Evolutionary conservation across 2,329 filamentous ascomycete genomes (phyloP), one percentile per base, ranked within the genome.

Genomic region (Calonectria montana): DNA sequence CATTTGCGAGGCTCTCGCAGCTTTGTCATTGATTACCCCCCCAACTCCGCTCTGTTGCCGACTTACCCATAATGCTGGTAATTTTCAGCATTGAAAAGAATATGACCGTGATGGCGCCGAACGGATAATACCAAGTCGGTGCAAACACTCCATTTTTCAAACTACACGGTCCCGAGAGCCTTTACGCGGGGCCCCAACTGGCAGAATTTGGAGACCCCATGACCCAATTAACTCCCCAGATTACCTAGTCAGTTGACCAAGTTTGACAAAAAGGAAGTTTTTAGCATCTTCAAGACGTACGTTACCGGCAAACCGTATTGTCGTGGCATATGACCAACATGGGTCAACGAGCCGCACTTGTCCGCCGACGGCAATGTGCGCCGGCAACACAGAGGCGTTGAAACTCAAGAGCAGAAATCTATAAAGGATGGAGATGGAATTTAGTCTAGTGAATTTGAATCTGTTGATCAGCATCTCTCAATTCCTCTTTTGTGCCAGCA

Each of bases 51-150:
- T 31, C 39, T n/a, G 39, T 45, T 62, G 57, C 57, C 57, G 57
- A 62, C 10, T 62, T 62, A 62, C 39, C 57, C 57, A 62, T 29
- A 45, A 62, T 62, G 57, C 39, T 62, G 57, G 57, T 45, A 45
- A 45, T 45, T 45, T 45, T 2, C 57, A 62, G 31, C 16, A 35
- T 37, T 25, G 53, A 59, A 16, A 16, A 59, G 31, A 62, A 45
- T 62, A 62, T 43, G 57, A 31, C 57, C 57, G 57, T 62, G 57
- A 45, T 62, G 57, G 15, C 57, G 37, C 57, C 57, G 37, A 62
- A 62, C 57, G 39, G 57, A 25, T 27, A 62, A n/a, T 62, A 31
- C 57, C 27, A 41, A 62, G 57, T 41, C 37, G 23, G 39, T 45
- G 23, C 39, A 3, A 45, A 45, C 57, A 62, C 57, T 62, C 57